Evolutionary conservation across 208 protist species (phyloP), one percentile per base, ranked within the genome.

Genomic region (Acanthamoeba comandoni): DNA sequence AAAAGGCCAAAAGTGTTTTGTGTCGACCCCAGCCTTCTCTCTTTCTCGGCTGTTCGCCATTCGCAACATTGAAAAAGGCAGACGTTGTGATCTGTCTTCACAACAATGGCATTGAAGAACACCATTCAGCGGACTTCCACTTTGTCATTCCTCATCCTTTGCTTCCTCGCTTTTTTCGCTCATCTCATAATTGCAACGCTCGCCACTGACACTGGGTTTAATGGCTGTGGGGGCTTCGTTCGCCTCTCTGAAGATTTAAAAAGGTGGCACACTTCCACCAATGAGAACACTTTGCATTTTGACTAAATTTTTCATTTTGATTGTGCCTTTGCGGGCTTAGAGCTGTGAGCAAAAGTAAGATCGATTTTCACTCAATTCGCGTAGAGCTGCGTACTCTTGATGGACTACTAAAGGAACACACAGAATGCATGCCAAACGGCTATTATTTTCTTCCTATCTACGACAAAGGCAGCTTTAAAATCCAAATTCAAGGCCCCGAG

Each of bases 391-490:
- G 70, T 19, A 90, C 49, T 0, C 96, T 98, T 96, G 94, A 99
- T 98, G 93, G 97, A 96, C 94, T 99, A 97, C 79, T 93, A 17
- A 93, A 93, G 62, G 91, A 93, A 24, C 31, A 35, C 26, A 58
- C 91, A 13, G 91, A 93, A 73, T 93, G 91, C 60, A 80, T 80
- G 26, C 91, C 91, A 26, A 87, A 93, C 53, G 91, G 91, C 53
- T 93, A 93, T 39, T 93, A 93, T 29, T 93, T 93, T 65, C 62
- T 93, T 31, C 91, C 91, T 2, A 93, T 93, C 52, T 82, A 86
- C 49, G 91, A 93, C 55, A 87, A 87, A 49, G 91, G 91, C 4
- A 29, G 43, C 62, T 93, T 93, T 55, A 58, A 55, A 48, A 70
- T 93, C 19, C 60, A 55, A 55, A 67, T 93, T 19, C 70, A 73